Conservation (phyloP, 768 basidiomycete species). For the Kwoniella botswanensis region DNA sequence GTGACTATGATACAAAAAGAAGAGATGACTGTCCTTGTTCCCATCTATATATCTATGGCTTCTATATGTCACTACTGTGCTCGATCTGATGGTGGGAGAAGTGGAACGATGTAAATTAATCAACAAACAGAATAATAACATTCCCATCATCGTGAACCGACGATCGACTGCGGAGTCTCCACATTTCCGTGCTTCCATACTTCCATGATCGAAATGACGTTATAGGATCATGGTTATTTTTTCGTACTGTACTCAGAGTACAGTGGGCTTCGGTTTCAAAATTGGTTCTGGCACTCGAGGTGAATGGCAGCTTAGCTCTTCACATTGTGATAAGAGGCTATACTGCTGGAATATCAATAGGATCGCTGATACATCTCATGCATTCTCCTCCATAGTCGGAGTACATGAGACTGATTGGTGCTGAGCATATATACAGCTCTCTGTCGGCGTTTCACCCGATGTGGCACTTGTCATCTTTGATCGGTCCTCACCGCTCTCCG, state of each 20-base stretch:
- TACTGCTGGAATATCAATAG: too few relatives aligned
- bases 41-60: background rate
- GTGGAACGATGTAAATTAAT: background rate
- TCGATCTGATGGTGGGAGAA: background rate
- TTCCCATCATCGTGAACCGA: background rate
- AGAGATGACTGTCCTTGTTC: background rate
- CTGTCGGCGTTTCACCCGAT: background rate
- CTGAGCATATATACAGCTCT: background rate
- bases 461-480: background rate
- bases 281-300: too few relatives aligned
- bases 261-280: too few relatives aligned
- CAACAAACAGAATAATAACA: background rate
- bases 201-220: conserved; percentile 9
- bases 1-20: background rate
- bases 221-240: background rate
- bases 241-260: background rate
- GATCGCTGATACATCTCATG: too few relatives aligned
- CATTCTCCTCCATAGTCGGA: too few relatives aligned
- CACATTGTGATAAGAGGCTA: too few relatives aligned
- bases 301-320: too few relatives aligned
- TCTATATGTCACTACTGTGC: background rate
- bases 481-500: conserved; percentile 4
- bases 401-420: too few relatives aligned
- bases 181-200: background rate
- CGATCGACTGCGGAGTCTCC: conserved; percentile 14